Conservation (phyloP, 768 basidiomycete species). For the Gyrodon lividus region DNA sequence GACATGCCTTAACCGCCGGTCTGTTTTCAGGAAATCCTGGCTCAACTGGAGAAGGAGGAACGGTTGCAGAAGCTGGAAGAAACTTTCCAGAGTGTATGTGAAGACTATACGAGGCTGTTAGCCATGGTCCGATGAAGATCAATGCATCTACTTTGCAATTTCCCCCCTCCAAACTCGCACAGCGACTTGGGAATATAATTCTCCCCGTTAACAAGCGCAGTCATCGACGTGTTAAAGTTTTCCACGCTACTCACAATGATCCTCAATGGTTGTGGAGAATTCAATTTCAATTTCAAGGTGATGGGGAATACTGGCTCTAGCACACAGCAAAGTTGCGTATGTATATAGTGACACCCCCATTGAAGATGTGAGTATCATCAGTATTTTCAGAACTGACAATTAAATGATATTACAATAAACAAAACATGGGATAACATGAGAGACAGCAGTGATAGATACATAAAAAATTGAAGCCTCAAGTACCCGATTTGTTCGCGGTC, state of each 20-base stretch:
- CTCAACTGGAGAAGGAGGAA: conserved; percentile 85
- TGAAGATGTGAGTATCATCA: background rate
- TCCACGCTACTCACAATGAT: too few relatives aligned
- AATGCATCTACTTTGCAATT: background rate
- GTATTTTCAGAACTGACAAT: background rate
- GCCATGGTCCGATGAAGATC: conserved; percentile 38
- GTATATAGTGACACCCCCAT: too few relatives aligned
- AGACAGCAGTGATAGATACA: conserved; percentile 17
- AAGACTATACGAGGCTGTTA: conserved; percentile 84
- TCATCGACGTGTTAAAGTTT: too few relatives aligned
- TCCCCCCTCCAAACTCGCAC: conserved; percentile 11
- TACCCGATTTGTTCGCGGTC: background rate
- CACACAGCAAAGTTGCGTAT: background rate
- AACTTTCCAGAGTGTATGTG: conserved; percentile 83
- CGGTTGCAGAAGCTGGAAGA: conserved; percentile 87
- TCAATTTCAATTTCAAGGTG: too few relatives aligned
- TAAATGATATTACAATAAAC: conserved; percentile 27
- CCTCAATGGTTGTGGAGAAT: too few relatives aligned
- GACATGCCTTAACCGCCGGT: conserved; percentile 1
- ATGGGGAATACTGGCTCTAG: too few relatives aligned
- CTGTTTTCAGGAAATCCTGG: conserved; percentile 69
- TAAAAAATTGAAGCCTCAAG: conserved; percentile 7
- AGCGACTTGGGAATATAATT: too few relatives aligned
- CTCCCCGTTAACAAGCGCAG: too few relatives aligned
- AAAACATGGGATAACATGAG: conserved; percentile 12